Conservation (phyloP, 1,284 basidiomycete species). For the Anthracocystis walkeri region DNA sequence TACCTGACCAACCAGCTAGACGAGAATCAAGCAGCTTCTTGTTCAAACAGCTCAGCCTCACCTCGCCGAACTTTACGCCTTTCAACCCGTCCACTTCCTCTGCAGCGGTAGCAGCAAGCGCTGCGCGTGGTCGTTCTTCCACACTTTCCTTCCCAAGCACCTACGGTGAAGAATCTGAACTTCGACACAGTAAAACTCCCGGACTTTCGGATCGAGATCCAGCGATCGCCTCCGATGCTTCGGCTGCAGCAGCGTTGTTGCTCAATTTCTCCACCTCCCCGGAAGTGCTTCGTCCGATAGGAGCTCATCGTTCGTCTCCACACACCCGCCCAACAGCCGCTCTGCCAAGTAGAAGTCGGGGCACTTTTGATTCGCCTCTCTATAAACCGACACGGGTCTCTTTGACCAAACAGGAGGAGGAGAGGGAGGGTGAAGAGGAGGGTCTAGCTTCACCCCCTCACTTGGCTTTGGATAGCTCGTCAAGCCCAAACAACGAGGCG, state of each 20-base stretch:
- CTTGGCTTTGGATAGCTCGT: conserved; percentile 24
- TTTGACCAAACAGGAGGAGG: not conserved
- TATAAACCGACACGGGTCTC: conserved; percentile 12
- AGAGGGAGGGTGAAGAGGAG: conserved; percentile 14
- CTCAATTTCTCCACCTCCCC: conserved; percentile 55
- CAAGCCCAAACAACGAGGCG: conserved; percentile 3
- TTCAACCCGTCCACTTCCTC: conserved; percentile 14
- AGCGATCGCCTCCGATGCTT: conserved; percentile 9
- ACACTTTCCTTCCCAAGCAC: conserved; percentile 21
- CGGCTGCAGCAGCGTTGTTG: conserved; percentile 37
- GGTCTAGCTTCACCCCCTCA: conserved; percentile 27
- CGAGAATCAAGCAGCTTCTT: conserved; percentile 43
- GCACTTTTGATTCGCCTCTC: conserved; percentile 22
- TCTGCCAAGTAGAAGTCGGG: conserved; percentile 10
- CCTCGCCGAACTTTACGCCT: conserved; percentile 39
- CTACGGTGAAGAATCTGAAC: conserved; percentile 38
- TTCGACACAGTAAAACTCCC: conserved; percentile 19
- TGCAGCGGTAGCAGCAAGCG: not conserved
- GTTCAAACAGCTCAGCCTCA: conserved; percentile 43
- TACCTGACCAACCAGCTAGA: conserved; percentile 8
- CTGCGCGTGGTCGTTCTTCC: conserved; percentile 9
- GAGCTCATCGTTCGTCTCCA: conserved; percentile 10
- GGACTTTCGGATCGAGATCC: conserved; percentile 31
- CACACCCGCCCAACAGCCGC: conserved; percentile 13
- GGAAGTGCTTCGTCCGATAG: conserved; percentile 48